Evolutionary conservation across 1,284 basidiomycete species (phyloP).

Genomic region (Chalciporus piperatoides): DNA sequence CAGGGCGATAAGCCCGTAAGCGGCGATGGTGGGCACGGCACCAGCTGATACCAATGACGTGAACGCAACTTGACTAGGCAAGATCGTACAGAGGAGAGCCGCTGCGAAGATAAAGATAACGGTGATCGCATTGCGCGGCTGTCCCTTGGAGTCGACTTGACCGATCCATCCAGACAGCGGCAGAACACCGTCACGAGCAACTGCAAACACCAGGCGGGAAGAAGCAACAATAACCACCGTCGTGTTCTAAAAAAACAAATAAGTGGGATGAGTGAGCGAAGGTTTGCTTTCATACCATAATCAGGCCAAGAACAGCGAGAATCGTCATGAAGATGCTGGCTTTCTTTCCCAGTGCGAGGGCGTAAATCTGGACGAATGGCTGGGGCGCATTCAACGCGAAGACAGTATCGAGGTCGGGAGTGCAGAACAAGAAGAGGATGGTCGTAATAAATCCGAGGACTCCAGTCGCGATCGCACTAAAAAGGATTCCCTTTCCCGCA

Average conservation of each 20-base stretch:
- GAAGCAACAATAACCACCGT: constrained; percentile 81
- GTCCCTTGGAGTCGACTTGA: constrained; percentile 60
- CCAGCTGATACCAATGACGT: constrained; percentile 81
- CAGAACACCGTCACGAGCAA: constrained; percentile 84
- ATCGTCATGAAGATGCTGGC: constrained; percentile 81
- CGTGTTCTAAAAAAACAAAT: constrained; percentile 58
- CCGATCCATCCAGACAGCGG: constrained; percentile 80
- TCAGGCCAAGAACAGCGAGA: constrained; percentile 73
- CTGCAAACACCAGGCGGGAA: constrained; percentile 80
- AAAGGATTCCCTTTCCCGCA: constrained; percentile 76
- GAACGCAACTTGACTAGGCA: constrained; percentile 84
- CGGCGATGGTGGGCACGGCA: constrained; percentile 76
- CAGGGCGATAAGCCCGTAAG: constrained; percentile 74
- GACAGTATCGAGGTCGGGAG: constrained; percentile 68
- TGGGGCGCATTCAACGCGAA: constrained; percentile 78
- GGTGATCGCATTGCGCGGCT: constrained; percentile 78
- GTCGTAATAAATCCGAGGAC: constrained; percentile 69
- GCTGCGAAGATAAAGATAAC: constrained; percentile 78
- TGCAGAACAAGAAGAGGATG: constrained; percentile 84
- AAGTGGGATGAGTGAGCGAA: not conserved
- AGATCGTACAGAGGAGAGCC: constrained; percentile 71
- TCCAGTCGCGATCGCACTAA: constrained; percentile 70
- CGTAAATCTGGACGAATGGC: constrained; percentile 84
- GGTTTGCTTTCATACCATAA: constrained; percentile 51
- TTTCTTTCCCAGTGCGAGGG: constrained; percentile 72